Conservation (phyloP, 1,284 basidiomycete genomes). For the Bondarzewia mesenterica region DNA sequence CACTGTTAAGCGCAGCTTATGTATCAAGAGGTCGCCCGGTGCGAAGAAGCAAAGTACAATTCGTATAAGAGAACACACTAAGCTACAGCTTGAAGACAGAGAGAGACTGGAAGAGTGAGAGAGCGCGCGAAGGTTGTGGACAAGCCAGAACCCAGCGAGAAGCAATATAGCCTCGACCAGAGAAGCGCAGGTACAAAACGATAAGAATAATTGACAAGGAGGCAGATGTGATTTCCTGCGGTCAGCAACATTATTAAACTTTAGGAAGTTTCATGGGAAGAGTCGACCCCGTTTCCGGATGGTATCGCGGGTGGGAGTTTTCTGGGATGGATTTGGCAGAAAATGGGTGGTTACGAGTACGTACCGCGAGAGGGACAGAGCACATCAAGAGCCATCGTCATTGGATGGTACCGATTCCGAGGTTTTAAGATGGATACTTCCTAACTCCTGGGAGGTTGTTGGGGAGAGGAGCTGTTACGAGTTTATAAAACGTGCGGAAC, state of each 20-base stretch:
- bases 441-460: background rate
- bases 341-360: background rate
- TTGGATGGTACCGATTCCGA: background rate
- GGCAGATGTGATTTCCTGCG: background rate
- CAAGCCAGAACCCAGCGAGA: background rate
- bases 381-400: too few species aligned
- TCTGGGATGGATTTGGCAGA: background rate
- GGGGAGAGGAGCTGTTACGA: background rate
- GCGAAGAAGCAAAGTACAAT: background rate
- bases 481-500: background rate
- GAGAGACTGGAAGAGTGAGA: background rate
- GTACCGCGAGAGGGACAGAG: background rate
- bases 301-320: background rate
- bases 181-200: too few species aligned
- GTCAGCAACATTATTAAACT: background rate
- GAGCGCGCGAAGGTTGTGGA: background rate
- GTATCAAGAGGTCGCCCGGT: background rate
- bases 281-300: background rate
- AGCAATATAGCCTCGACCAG: background rate
- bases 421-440: background rate
- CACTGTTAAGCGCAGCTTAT: background rate
- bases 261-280: background rate
- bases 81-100: background rate
- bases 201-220: too few species aligned
- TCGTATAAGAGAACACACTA: background rate